Conservation (phyloP, 768 basidiomycete genomes). For the Grammothele lineata region DNA sequence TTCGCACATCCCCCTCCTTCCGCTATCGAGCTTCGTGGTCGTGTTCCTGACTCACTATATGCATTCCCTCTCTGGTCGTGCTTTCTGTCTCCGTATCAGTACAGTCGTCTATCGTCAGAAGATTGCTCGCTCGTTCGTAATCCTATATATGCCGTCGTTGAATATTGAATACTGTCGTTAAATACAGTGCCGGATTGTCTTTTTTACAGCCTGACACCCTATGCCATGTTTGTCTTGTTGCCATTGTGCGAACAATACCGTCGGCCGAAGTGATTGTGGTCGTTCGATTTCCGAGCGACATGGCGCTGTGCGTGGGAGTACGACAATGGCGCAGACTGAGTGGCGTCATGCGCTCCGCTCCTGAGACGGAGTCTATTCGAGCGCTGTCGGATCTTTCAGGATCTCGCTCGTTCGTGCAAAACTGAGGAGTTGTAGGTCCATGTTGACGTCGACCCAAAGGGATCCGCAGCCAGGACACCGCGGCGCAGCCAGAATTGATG, state of each 20-base stretch:
- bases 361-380: too few relatives aligned
- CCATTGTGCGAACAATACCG: too few relatives aligned
- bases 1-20: slow-evolving; percentile 8
- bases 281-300: too few relatives aligned
- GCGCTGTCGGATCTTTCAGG: not conserved
- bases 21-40: not conserved
- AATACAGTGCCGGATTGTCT: too few relatives aligned
- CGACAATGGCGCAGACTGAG: too few relatives aligned
- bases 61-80: not conserved
- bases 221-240: too few relatives aligned
- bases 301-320: too few relatives aligned
- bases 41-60: slow-evolving; percentile 8
- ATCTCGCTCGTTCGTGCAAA: not conserved
- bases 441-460: not conserved
- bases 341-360: too few relatives aligned
- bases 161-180: too few relatives aligned
- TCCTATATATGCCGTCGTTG: not conserved
- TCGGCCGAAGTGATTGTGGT: too few relatives aligned
- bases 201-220: too few relatives aligned
- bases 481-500: too few relatives aligned
- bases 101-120: not conserved
- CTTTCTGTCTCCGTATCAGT: not conserved
- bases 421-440: not conserved
- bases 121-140: not conserved
- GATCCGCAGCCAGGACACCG: not conserved